Conservation (phyloP, 1,284 basidiomycete genomes). For the Cronartium ribicola region DNA sequence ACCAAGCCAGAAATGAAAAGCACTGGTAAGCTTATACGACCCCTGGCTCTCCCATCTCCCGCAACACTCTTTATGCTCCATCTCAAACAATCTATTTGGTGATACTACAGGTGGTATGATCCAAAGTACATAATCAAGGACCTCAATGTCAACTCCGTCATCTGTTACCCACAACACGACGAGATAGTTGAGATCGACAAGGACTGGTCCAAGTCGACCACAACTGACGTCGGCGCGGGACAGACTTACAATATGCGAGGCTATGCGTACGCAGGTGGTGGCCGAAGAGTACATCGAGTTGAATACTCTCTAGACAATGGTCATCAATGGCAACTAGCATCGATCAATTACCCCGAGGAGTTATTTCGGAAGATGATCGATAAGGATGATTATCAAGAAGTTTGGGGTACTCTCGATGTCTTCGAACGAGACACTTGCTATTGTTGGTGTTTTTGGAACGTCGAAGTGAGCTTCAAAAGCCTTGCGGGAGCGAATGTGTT, state of each 20-base stretch:
- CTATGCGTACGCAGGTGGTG: constrained; percentile 67
- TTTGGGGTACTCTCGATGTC: constrained; percentile 56
- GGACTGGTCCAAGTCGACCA: constrained; percentile 20
- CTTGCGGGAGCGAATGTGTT: constrained; percentile 55
- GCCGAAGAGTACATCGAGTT: constrained; percentile 60
- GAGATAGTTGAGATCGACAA: constrained; percentile 54
- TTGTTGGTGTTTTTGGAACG: constrained; percentile 66
- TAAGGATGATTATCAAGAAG: constrained; percentile 47
- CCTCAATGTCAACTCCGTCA: constrained; percentile 63
- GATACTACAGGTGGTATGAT: constrained; percentile 59
- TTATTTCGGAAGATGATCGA: constrained; percentile 54
- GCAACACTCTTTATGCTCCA: too few relatives aligned
- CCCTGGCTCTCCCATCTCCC: too few relatives aligned
- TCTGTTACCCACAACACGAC: constrained; percentile 61
- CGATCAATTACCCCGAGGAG: constrained; percentile 61
- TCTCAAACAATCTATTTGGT: too few relatives aligned
- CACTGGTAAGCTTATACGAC: constrained; percentile 51
- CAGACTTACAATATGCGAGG: constrained; percentile 56
- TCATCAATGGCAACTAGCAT: constrained; percentile 57
- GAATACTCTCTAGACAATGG: constrained; percentile 64
- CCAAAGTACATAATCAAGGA: constrained; percentile 59
- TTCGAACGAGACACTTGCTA: constrained; percentile 60
- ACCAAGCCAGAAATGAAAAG: constrained; percentile 59
- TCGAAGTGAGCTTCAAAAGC: constrained; percentile 53
- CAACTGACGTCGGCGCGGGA: constrained; percentile 4